Evolutionary conservation across 2,329 filamentous ascomycete species (phyloP).

Genomic region (Xylariomycetidae sp.): DNA sequence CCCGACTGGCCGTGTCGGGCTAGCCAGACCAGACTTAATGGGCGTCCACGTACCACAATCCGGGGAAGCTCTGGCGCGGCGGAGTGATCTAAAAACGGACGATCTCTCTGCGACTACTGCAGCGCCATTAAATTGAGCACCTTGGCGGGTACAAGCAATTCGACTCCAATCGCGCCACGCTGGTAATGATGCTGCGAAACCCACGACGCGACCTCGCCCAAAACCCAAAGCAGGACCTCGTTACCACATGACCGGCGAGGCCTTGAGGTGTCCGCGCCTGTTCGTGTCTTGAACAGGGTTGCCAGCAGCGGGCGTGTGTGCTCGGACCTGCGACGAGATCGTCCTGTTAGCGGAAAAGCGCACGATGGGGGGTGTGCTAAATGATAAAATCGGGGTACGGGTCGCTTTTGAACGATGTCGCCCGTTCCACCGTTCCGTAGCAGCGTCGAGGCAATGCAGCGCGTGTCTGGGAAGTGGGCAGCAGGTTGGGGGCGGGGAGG

Average conservation of each 20-base stretch:
- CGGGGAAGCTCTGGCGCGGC: conserved; percentile 15
- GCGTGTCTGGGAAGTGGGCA: no score
- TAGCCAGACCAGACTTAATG: conserved; percentile 14
- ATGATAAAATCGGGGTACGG: no score
- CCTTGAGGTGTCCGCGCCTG: conserved; percentile 8
- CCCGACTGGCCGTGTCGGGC: conserved; percentile 15
- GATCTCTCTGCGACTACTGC: conserved; percentile 5
- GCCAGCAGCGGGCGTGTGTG: not conserved
- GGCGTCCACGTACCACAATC: conserved; percentile 18
- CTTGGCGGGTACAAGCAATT: conserved; percentile 5
- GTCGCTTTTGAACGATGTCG: no score
- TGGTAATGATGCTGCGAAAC: conserved; percentile 5
- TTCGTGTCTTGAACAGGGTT: not conserved
- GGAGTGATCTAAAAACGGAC: conserved; percentile 3
- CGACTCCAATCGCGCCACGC: conserved; percentile 7
- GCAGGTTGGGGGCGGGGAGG: no score
- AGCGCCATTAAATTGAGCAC: conserved; percentile 4
- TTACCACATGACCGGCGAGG: conserved; percentile 16
- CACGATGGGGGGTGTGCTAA: not conserved
- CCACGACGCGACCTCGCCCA: conserved; percentile 12
- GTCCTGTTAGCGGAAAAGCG: not conserved
- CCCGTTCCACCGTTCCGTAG: no score
- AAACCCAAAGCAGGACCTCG: conserved; percentile 5
- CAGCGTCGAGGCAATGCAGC: no score
- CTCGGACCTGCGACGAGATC: not conserved